Conservation (phyloP, 352 stramenopile genomes). For the Aphanomyces stellatus region DNA sequence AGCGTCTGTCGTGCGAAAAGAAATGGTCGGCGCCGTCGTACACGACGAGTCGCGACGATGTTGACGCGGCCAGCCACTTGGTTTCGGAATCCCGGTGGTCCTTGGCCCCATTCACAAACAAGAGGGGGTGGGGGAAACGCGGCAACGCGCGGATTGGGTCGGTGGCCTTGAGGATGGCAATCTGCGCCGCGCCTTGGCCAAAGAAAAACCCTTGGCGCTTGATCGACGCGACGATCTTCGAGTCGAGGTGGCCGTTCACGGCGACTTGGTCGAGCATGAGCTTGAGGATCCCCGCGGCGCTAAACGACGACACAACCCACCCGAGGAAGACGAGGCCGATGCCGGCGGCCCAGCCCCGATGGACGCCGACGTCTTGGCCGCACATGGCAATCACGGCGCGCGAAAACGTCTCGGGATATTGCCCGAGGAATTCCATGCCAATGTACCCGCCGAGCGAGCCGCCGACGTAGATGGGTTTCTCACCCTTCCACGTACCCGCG, state of each 20-base stretch:
- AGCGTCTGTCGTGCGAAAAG: slow-evolving; percentile 2
- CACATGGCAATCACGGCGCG: background rate
- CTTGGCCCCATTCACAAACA: slow-evolving; percentile 51
- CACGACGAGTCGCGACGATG: background rate
- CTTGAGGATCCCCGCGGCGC: background rate
- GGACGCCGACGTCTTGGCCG: slow-evolving; percentile 3
- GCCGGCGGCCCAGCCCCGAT: background rate
- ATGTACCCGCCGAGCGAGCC: slow-evolving; percentile 3
- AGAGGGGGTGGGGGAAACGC: slow-evolving; percentile 69
- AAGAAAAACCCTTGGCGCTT: background rate
- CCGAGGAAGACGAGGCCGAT: background rate
- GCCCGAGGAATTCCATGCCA: background rate
- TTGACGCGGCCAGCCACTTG: background rate
- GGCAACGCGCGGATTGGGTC: slow-evolving; percentile 61
- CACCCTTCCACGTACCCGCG: background rate
- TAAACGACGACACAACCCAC: background rate
- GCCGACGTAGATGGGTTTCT: background rate
- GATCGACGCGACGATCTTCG: background rate
- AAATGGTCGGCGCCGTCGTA: slow-evolving; percentile 9
- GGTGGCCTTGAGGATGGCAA: slow-evolving; percentile 81
- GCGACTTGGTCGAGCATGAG: background rate
- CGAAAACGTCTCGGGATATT: background rate
- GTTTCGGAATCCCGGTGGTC: background rate
- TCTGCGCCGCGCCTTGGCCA: slow-evolving; percentile 25
- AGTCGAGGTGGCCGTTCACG: background rate